Conservation (phyloP, 495 filamentous ascomycete genomes). For the Aspergillus haitiensis region DNA sequence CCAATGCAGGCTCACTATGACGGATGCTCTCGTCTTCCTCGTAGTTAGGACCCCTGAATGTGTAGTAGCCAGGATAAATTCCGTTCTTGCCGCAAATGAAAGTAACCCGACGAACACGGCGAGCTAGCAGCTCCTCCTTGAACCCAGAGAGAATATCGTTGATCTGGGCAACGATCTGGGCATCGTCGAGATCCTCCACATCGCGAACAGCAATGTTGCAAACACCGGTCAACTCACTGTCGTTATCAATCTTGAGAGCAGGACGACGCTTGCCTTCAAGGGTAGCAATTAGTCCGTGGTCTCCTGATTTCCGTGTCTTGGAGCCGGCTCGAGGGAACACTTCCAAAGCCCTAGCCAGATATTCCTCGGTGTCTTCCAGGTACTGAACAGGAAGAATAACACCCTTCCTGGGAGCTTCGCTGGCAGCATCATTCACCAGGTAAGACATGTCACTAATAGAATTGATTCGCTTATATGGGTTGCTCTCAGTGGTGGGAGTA, state of each 20-base stretch:
- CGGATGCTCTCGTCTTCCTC: conserved; percentile 92
- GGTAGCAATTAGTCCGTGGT: conserved; percentile 64
- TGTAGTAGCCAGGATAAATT: conserved; percentile 95
- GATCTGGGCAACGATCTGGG: conserved; percentile 74
- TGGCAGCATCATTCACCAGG: conserved; percentile 62
- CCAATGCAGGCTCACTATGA: conserved; percentile 92
- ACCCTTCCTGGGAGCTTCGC: conserved; percentile 85
- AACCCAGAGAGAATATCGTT: conserved; percentile 71
- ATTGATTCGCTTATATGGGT: conserved; percentile 74
- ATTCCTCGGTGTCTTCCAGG: conserved; percentile 89
- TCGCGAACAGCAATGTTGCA: conserved; percentile 91
- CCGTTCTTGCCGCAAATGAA: conserved; percentile 97
- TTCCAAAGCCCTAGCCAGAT: conserved; percentile 77
- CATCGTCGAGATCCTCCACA: conserved; percentile 81
- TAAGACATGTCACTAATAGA: conserved; percentile 98
- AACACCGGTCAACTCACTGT: conserved; percentile 83
- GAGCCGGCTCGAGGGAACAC: conserved; percentile 61
- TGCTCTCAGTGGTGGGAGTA: conserved; percentile 66
- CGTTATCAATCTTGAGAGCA: conserved; percentile 48
- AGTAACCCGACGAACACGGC: conserved; percentile 82
- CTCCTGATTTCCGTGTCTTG: conserved; percentile 40
- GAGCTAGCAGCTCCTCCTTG: conserved; percentile 78
- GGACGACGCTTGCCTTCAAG: conserved; percentile 71
- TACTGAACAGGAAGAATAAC: conserved; percentile 91
- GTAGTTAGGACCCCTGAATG: conserved; percentile 90